A percentile compares a stretch with the other conserved stretches of the same genome.
Conservation (phyloP, 148 eudicot genomes). For the Rhododendron henanense region DNA sequence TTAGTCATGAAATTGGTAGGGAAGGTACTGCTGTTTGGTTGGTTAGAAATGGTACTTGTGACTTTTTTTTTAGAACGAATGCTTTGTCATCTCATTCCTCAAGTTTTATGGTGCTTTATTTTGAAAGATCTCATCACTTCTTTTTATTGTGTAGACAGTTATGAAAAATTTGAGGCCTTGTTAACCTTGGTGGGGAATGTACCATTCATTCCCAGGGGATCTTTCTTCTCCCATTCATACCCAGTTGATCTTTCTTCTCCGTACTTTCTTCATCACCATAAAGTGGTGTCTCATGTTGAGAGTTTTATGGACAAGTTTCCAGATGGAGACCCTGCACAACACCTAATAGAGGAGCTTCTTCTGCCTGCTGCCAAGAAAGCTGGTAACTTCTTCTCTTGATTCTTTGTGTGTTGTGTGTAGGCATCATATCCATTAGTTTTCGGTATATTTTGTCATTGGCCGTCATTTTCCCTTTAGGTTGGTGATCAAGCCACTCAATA, state of each 20-base stretch:
- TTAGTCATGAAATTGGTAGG: not conserved
- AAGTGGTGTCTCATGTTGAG: constrained; percentile 82
- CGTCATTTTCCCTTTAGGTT: too few species aligned
- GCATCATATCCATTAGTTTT: not conserved
- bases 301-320: constrained; percentile 85
- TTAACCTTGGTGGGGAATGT: not conserved
- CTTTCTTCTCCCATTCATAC: not conserved
- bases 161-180: not conserved
- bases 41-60: not conserved
- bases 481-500: too few species aligned
- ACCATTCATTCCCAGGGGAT: not conserved
- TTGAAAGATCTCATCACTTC: not conserved
- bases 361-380: constrained; percentile 97
- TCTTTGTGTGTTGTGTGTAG: not conserved
- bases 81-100: not conserved
- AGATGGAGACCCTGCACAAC: constrained; percentile 98
- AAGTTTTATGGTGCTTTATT: not conserved
- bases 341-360: constrained; percentile 93
- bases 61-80: not conserved
- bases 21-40: not conserved
- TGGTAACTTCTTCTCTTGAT: constrained; percentile 38
- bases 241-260: not conserved
- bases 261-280: too few species aligned
- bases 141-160: not conserved
- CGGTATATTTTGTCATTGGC: not conserved